Percentiles rank a stretch among this genome's conserved stretches.
Conservation (phyloP, 768 basidiomycete genomes). For the Leccinum incarnatum region DNA sequence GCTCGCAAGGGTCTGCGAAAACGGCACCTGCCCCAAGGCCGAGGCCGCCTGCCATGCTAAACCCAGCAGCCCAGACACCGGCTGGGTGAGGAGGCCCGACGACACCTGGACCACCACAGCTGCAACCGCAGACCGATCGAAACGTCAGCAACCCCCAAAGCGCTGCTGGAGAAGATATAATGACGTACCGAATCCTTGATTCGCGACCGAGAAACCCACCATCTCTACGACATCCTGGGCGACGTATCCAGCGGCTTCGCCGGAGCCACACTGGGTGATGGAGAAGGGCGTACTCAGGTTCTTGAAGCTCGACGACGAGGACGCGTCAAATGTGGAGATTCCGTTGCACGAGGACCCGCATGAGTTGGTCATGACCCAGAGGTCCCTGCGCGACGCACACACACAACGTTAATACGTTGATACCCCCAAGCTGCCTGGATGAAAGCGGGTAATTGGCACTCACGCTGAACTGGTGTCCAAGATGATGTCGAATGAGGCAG, state of each 20-base stretch:
- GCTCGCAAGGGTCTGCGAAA: slow-evolving; percentile 42
- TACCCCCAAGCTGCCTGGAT: neutral
- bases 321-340: slow-evolving; percentile 30
- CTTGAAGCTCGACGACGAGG: slow-evolving; percentile 37
- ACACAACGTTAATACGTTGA: neutral
- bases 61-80: slow-evolving; percentile 54
- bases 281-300: slow-evolving; percentile 36
- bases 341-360: slow-evolving; percentile 33
- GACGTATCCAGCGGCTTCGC: slow-evolving; percentile 44
- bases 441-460: slow-evolving; percentile 2
- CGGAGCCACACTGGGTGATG: slow-evolving; percentile 49
- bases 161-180: neutral
- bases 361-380: slow-evolving; percentile 46
- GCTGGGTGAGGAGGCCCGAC: slow-evolving; percentile 35
- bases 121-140: neutral
- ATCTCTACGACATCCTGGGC: slow-evolving; percentile 47
- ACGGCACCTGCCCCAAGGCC: slow-evolving; percentile 42
- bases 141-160: neutral
- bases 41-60: slow-evolving; percentile 48
- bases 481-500: slow-evolving; percentile 46
- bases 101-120: slow-evolving; percentile 39
- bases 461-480: slow-evolving; percentile 51
- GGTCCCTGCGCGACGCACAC: slow-evolving; percentile 35
- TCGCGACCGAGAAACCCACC: slow-evolving; percentile 48
- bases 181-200: slow-evolving; percentile 42